Percentiles rank a stretch among this genome's conserved stretches.
Evolutionary conservation across 2,329 filamentous ascomycete species (phyloP).

Genomic region (Lasiodiplodia hormozganensis): DNA sequence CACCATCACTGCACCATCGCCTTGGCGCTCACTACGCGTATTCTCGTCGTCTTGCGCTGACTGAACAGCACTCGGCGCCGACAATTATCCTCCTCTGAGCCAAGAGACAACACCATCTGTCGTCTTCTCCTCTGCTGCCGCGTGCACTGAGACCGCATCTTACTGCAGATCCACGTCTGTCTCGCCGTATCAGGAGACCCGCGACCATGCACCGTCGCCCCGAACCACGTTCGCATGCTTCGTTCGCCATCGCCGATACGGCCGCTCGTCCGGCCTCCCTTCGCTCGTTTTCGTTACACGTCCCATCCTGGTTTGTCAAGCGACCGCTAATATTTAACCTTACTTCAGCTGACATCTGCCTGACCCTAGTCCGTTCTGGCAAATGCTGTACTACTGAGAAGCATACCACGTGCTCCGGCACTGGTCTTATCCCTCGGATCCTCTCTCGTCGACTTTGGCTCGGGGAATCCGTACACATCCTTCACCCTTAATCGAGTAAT

Average conservation of each 20-base stretch:
- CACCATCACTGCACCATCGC: not conserved
- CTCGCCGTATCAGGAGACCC: slow-evolving; percentile 7
- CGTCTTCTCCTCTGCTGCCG: too few relatives aligned
- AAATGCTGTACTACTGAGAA: not conserved
- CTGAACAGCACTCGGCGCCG: not conserved
- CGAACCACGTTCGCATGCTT: not conserved
- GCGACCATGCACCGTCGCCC: not conserved
- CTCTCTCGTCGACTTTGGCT: not conserved
- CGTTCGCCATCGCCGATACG: not conserved
- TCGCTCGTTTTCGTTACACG: not conserved
- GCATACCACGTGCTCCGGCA: too few relatives aligned
- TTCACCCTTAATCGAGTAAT: not conserved
- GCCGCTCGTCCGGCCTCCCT: too few relatives aligned
- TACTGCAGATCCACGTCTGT: not conserved
- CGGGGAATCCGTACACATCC: not conserved
- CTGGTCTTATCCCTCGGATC: not conserved
- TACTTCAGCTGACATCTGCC: slow-evolving; percentile 18
- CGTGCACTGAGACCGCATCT: slow-evolving; percentile 6
- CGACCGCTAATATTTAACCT: slow-evolving; percentile 14
- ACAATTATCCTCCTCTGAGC: not conserved
- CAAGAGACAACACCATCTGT: not conserved
- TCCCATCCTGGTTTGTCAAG: not conserved
- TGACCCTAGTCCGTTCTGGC: not conserved
- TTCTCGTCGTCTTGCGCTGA: not conserved
- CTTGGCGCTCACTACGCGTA: not conserved